Evolutionary conservation across 1,284 basidiomycete genomes (phyloP), one percentile per base, ranked within the genome.

Genomic region (Ustilago shanxiensis): DNA sequence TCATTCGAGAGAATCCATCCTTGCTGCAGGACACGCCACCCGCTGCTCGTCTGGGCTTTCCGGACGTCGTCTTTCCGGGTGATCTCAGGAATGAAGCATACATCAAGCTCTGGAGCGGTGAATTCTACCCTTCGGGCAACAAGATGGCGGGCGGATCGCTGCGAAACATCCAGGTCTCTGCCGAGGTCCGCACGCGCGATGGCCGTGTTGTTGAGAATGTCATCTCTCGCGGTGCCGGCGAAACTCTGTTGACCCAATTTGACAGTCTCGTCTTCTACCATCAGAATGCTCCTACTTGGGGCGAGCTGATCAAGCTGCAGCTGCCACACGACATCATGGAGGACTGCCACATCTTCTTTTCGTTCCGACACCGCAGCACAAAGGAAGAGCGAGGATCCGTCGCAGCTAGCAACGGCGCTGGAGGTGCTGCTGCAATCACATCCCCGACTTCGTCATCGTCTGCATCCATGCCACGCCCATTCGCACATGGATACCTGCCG

Each of bases 51-150:
- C 91, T 99, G n/a, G 95, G 95, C 29, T 99, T 99, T 84, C 93
- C 95, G 0, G 96, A 98, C 80, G 95, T 97, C 1, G 95, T 97
- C 10, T 95, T 95, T 83, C 95, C 95, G 1, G 94, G 93, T 9
- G 93, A 95, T 75, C 88, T 90, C n/a, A 91, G 95, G 22, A 98
- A 98, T 83, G 95, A 98, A 81, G 89, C 97, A 9, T 98, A 98
- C 86, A 90, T 98, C 88, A 97, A 87, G 72, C 79, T 84, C 5
- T 84, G 82, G 81, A 82, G 79, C 35, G 82, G 82, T 24, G 81
- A 84, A 35, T 84, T 84, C 62, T 80, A 71, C 50, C 82, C 82
- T 20, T 24, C 66, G 9, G 73, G 79, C 13, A 75, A 60, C 67
- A 84, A 80, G 65, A 75, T 83, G 68, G 66, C 82, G 3, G 81